Evolutionary conservation across 23 red algal species (phyloP).

Genomic region (Chondrus crispus): DNA sequence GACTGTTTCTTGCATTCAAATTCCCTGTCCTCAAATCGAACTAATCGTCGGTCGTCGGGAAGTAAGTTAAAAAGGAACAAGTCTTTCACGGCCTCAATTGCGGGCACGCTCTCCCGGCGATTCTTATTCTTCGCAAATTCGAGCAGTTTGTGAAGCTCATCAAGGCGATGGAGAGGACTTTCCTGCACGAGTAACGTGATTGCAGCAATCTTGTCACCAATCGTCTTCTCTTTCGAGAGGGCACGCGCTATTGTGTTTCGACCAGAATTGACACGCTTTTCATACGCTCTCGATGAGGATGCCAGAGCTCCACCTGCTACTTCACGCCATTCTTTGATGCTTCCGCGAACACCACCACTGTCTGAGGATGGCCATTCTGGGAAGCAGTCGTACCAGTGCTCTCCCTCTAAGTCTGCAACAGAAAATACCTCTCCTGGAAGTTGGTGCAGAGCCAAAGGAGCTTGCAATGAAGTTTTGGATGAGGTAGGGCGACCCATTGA

Average conservation of each 20-base stretch:
- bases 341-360: not conserved
- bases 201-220: slow-evolving; percentile 65
- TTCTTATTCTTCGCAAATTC: slow-evolving; percentile 40
- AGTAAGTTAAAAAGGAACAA: slow-evolving; percentile 79
- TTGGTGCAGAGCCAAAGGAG: slow-evolving; percentile 35
- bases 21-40: slow-evolving; percentile 50
- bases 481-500: slow-evolving; percentile 1
- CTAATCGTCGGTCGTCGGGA: slow-evolving; percentile 54
- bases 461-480: not conserved
- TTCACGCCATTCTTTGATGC: not conserved
- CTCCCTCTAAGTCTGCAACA: slow-evolving; percentile 48
- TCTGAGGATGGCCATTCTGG: slow-evolving; percentile 43
- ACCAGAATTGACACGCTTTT: slow-evolving; percentile 9
- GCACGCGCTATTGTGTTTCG: not conserved
- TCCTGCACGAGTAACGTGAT: slow-evolving; percentile 65
- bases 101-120: slow-evolving; percentile 28
- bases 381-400: slow-evolving; percentile 72
- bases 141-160: slow-evolving; percentile 52
- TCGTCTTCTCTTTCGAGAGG: slow-evolving; percentile 31
- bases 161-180: slow-evolving; percentile 70
- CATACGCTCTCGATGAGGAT: slow-evolving; percentile 14
- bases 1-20: slow-evolving; percentile 27
- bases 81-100: slow-evolving; percentile 80
- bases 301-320: slow-evolving; percentile 37
- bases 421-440: slow-evolving; percentile 51